Base-by-base conservation (phyloP, 2,329 filamentous ascomycete genomes). In the Mollisia scopiformis region DNA sequence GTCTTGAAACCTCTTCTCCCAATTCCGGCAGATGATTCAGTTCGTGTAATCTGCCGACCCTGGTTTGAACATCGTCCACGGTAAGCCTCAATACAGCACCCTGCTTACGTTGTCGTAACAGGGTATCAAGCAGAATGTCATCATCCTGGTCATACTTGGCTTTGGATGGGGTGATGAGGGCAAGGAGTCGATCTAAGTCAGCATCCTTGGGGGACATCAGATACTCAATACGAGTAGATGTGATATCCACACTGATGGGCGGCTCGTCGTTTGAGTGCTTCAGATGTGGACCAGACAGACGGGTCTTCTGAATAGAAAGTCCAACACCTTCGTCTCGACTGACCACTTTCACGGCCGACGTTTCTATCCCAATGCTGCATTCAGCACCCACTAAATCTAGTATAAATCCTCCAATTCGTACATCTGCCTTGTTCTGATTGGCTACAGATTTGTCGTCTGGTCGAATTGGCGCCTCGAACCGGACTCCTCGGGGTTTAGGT, bases 121-220 rank as follows among this genome's bases (percentile, higher is more conserved):
- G 81, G 0, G 92, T 97, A 68, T 98, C 94, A 23, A 99, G 85
- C 81, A 99, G 88, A 62, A 99, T 96, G 70, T 98, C 94, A 68
- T 97, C 92, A 62, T 96, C 91, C 50, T 88, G 87, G 62, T 94
- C 89, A 66, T 88, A 97, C 65, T 93, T 92, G 74, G 95, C 88
- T 66, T 93, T 95, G 0, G 93, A 97, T 0, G 95, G 96, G 6
- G 91, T 96, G 58, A 99, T 91, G 55, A 99, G 82, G 55, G 91
- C 89, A 0, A 99, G 79, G 1, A 99, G 82, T 33, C 88, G 86
- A 70, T 93, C 90, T 0, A 99, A 80, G 73, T 99, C 95, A 19
- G 82, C 79, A 67, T 96, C 89, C 63, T 89, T 88, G 0, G 95
- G 94, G 0, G 84, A 77, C 62, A 84, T 83, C 1, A 92, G 76